Evolutionary conservation across 2,329 filamentous ascomycete genomes (phyloP).

Genomic region (Penicillium sp.): DNA sequence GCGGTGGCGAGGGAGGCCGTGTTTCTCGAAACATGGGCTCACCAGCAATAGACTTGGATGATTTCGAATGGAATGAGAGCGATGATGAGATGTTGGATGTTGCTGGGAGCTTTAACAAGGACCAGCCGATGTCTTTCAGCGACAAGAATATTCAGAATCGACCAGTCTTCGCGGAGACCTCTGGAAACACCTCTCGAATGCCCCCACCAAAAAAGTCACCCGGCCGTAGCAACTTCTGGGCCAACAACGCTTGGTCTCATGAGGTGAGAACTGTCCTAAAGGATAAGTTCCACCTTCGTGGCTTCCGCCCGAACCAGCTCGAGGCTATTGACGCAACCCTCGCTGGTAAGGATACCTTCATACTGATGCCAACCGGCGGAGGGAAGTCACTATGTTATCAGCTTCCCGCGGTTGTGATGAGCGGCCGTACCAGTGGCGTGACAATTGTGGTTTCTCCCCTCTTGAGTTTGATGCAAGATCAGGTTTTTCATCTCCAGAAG

Average conservation of each 20-base stretch:
- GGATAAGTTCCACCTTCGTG: conserved; percentile 77
- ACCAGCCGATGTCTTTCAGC: conserved; percentile 14
- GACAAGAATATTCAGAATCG: conserved; percentile 25
- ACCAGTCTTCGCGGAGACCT: conserved; percentile 43
- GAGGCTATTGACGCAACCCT: conserved; percentile 95
- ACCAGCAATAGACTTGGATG: conserved; percentile 28
- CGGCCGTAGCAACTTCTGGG: conserved; percentile 46
- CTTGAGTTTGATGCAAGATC: conserved; percentile 95
- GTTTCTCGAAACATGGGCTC: conserved; percentile 46
- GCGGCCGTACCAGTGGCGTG: conserved; percentile 76
- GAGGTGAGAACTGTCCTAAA: conserved; percentile 81
- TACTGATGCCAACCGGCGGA: conserved; percentile 96
- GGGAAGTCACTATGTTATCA: conserved; percentile 98
- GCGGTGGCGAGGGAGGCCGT: conserved; percentile 25
- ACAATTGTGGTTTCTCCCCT: conserved; percentile 94
- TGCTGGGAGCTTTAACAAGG: conserved; percentile 38
- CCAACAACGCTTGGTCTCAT: conserved; percentile 73
- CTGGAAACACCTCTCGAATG: conserved; percentile 36
- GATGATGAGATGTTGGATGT: conserved; percentile 49
- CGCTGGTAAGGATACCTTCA: conserved; percentile 82
- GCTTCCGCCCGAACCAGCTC: conserved; percentile 87
- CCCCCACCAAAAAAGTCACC: conserved; percentile 34
- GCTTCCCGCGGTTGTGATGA: conserved; percentile 78
- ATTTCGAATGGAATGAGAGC: conserved; percentile 45
- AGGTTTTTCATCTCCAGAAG: conserved; percentile 76